These are phyloP conservation scores for Syncephalastrum monosporum DNA, from an alignment of 371 early-diverging fungal species.

Conservation along the genomic window DNA sequence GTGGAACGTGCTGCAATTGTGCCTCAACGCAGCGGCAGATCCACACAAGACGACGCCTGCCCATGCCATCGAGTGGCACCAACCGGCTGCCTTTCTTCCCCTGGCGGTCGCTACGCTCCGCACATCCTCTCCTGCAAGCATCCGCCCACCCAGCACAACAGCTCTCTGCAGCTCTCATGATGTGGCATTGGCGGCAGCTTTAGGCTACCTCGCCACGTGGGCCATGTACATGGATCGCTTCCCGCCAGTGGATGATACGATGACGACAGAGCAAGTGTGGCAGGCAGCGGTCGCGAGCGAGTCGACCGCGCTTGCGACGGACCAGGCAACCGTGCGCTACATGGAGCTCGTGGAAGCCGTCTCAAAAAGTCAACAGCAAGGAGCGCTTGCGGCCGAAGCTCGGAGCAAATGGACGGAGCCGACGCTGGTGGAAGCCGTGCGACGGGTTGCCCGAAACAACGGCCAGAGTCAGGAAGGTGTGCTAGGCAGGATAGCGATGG, in stretches of 20 bases:
- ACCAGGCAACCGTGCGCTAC: too few species aligned
- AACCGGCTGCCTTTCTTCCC: constrained; percentile 48
- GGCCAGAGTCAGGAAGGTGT: constrained; percentile 11
- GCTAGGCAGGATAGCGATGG: constrained; percentile 28
- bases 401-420: neutral
- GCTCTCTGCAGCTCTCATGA: neutral
- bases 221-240: constrained; percentile 39
- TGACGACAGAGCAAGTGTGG: constrained; percentile 8
- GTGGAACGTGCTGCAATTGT: constrained; percentile 27
- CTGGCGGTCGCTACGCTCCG: constrained; percentile 27
- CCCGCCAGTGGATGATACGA: constrained; percentile 21
- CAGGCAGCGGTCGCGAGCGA: neutral
- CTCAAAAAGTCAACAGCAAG: neutral
- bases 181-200: constrained; percentile 22
- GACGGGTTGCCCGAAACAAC: constrained; percentile 3
- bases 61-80: constrained; percentile 61
- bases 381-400: constrained; percentile 8
- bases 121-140: neutral
- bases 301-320: neutral
- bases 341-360: too few species aligned
- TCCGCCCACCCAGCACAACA: neutral
- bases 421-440: constrained; percentile 11
- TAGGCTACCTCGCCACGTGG: constrained; percentile 55
- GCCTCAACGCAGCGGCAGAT: constrained; percentile 53
- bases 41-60: constrained; percentile 54